A percentile compares a stretch with the other conserved stretches of the same genome.
Conservation (phyloP, 2,329 filamentous ascomycete genomes). For the Colletotrichum cereale region DNA sequence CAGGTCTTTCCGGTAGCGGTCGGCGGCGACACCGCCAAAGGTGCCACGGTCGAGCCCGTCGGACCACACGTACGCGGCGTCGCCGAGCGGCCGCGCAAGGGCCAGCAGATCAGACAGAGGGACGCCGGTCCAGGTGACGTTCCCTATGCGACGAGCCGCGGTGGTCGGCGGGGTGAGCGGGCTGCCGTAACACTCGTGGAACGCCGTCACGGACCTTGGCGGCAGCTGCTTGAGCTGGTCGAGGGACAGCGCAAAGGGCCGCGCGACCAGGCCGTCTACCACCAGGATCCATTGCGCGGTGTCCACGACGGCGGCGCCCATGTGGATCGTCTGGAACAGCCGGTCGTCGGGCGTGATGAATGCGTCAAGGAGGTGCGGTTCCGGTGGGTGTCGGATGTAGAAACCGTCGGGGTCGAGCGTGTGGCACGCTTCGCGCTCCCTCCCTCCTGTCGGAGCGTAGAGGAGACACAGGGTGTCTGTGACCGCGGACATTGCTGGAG, state of each 20-base stretch:
- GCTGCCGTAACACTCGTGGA: background rate
- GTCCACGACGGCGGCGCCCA: background rate
- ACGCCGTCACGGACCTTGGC: background rate
- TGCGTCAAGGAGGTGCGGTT: background rate
- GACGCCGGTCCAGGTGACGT: background rate
- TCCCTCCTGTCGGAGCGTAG: background rate
- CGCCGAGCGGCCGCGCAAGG: background rate
- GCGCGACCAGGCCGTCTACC: background rate
- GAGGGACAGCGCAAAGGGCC: background rate
- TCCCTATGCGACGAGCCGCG: background rate
- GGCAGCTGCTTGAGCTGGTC: background rate
- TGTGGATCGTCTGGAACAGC: background rate
- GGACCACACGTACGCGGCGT: background rate
- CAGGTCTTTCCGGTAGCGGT: background rate
- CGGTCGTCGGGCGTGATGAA: constrained; percentile 3
- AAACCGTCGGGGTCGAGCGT: background rate
- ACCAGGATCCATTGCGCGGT: background rate
- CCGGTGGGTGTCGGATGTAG: background rate
- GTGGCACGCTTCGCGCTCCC: background rate
- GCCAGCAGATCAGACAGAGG: background rate
- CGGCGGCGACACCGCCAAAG: background rate
- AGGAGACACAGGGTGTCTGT: background rate
- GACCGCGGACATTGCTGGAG: background rate
- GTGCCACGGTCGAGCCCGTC: background rate
- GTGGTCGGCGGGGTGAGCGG: background rate